Conservation (phyloP, 768 basidiomycete species). For the Rubroboletus pulcherrimus region DNA sequence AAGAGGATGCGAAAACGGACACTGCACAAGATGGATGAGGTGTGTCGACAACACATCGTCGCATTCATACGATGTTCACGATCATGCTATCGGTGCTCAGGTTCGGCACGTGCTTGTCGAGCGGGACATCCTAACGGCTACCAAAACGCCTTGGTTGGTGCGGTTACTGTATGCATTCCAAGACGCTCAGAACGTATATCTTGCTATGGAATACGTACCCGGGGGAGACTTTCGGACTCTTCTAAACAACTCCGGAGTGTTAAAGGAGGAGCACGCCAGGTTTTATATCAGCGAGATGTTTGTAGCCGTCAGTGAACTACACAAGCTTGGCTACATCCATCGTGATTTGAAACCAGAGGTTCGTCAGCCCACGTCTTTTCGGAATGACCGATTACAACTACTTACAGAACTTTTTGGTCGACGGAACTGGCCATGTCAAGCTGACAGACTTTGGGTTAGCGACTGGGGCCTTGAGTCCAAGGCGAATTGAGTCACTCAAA, state of each 20-base stretch:
- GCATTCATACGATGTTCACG: not conserved
- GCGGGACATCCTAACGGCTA: conserved; percentile 94
- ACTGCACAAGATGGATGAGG: conserved; percentile 98
- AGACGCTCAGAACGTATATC: conserved; percentile 84
- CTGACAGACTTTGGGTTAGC: conserved; percentile 97
- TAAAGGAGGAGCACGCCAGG: conserved; percentile 94
- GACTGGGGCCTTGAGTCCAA: conserved; percentile 92
- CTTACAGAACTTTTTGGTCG: conserved; percentile 90
- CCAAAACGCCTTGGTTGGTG: conserved; percentile 97
- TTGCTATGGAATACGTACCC: conserved; percentile 99
- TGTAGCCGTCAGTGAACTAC: conserved; percentile 85
- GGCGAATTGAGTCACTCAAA: conserved; percentile 90
- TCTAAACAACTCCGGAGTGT: conserved; percentile 94
- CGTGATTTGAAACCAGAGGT: conserved; percentile 98
- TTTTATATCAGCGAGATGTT: conserved; percentile 99
- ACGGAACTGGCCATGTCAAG: conserved; percentile 94
- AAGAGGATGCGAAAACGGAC: conserved; percentile 98
- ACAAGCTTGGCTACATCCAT: conserved; percentile 97
- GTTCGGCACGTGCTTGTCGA: conserved; percentile 98
- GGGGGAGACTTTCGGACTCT: conserved; percentile 98
- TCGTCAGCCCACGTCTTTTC: conserved; percentile 13
- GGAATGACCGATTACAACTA: not conserved
- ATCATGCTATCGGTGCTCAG: conserved; percentile 35
- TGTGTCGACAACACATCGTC: conserved; percentile 27
- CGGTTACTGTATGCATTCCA: conserved; percentile 95